These are phyloP conservation scores for Sisymbrium irio DNA, from an alignment of 345 rosid species.

Conservation along the genomic window DNA sequence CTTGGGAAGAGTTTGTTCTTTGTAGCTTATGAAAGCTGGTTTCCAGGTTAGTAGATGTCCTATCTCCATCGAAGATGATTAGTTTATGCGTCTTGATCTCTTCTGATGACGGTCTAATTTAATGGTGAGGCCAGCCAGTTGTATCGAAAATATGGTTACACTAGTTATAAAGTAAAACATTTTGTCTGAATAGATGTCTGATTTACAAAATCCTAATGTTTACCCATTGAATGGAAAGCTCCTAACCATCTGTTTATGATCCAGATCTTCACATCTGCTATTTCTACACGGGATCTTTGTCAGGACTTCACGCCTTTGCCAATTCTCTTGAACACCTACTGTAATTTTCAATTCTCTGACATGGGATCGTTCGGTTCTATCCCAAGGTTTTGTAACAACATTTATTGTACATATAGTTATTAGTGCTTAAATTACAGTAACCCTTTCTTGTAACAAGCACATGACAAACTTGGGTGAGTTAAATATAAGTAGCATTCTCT, in stretches of 20 bases:
- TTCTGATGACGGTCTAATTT: background rate
- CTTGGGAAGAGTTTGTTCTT: background rate
- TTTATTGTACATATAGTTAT: conserved; percentile 30
- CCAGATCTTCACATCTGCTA: conserved; percentile 16
- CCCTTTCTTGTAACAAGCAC: background rate
- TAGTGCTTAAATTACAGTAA: background rate
- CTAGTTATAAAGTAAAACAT: background rate
- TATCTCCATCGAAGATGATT: background rate
- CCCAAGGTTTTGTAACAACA: conserved; percentile 9
- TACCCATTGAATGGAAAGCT: background rate
- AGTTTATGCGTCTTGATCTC: background rate
- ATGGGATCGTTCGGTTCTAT: background rate
- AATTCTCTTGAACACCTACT: background rate
- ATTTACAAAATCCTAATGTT: background rate
- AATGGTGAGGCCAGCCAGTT: conserved; percentile 2
- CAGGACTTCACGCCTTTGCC: background rate
- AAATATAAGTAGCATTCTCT: background rate
- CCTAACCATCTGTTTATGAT: conserved; percentile 7
- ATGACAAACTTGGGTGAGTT: background rate
- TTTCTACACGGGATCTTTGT: background rate
- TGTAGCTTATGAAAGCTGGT: conserved; percentile 3
- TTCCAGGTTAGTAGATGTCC: conserved; percentile 1
- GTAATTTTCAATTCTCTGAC: background rate
- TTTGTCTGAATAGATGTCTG: background rate
- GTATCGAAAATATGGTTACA: background rate